These are phyloP conservation scores for Fusarium miscanthi DNA, from an alignment of 2,329 filamentous ascomycete genomes.

Conservation along the genomic window DNA sequence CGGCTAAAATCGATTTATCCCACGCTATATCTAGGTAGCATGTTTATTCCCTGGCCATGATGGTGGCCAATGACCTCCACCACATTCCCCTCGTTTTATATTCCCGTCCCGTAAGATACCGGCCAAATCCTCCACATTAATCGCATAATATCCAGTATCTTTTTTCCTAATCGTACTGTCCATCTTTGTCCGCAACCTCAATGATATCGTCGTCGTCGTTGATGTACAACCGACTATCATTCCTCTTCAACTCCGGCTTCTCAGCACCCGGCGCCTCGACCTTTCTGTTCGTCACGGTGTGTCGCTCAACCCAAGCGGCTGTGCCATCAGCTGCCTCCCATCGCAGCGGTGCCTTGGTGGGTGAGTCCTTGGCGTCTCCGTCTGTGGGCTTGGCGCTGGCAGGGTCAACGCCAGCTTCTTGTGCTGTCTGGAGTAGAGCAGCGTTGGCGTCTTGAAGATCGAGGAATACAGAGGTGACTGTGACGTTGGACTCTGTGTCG, in stretches of 20 bases:
- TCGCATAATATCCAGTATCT: background rate
- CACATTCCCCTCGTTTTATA: background rate
- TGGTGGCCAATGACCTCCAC: background rate
- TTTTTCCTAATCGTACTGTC: slow-evolving; percentile 37
- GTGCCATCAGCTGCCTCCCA: slow-evolving; percentile 52
- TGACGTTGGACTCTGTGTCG: slow-evolving; percentile 42
- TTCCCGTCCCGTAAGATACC: background rate
- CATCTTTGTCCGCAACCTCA: slow-evolving; percentile 41
- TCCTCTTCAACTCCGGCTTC: slow-evolving; percentile 34
- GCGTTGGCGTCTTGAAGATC: slow-evolving; percentile 52
- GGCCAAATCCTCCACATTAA: slow-evolving; percentile 24
- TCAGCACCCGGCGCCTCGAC: slow-evolving; percentile 2
- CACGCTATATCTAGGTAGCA: slow-evolving; percentile 18
- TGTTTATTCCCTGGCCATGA: background rate
- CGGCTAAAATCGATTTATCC: slow-evolving; percentile 4
- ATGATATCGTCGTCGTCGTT: slow-evolving; percentile 46
- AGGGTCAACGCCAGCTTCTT: slow-evolving; percentile 43
- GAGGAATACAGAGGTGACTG: slow-evolving; percentile 49
- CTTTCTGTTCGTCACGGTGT: slow-evolving; percentile 44
- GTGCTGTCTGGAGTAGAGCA: slow-evolving; percentile 47
- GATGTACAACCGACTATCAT: slow-evolving; percentile 43
- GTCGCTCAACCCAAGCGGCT: slow-evolving; percentile 53
- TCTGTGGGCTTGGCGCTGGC: slow-evolving; percentile 31
- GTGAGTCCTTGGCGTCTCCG: slow-evolving; percentile 19
- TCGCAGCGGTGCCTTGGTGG: slow-evolving; percentile 45